phyloP scores from a whole-genome alignment of 2,329 filamentous ascomycete species.

The Cladobotryum mycophilum region DNA sequence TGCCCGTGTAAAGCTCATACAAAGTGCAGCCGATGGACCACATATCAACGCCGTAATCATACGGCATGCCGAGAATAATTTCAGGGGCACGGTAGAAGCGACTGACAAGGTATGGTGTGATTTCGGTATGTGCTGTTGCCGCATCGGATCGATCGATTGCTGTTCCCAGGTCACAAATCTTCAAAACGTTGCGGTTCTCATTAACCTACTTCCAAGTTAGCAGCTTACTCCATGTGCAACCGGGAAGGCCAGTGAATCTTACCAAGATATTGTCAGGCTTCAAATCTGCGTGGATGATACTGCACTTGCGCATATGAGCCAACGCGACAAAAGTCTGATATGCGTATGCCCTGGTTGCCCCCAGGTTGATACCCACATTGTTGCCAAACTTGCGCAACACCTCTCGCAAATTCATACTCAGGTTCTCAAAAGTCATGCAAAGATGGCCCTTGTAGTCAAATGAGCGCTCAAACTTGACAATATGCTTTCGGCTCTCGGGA shows the following conservation, averaged over 20 bases:
- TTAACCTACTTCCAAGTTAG: conserved; percentile 50
- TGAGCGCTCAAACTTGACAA: conserved; percentile 77
- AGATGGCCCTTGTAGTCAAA: conserved; percentile 95
- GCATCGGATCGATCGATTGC: conserved; percentile 82
- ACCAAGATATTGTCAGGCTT: conserved; percentile 97
- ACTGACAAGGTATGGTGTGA: conserved; percentile 92
- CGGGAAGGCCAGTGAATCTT: conserved; percentile 25
- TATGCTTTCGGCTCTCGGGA: conserved; percentile 81
- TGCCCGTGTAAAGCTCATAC: conserved; percentile 95
- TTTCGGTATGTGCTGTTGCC: conserved; percentile 65
- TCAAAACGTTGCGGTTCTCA: conserved; percentile 74
- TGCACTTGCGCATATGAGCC: conserved; percentile 81
- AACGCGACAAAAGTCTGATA: conserved; percentile 91
- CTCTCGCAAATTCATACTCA: conserved; percentile 88
- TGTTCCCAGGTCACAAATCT: conserved; percentile 96
- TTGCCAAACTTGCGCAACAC: conserved; percentile 94
- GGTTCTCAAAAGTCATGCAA: conserved; percentile 94
- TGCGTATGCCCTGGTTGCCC: conserved; percentile 81
- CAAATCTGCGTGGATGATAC: conserved; percentile 90
- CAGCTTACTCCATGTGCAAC: neutral
- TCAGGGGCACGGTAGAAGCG: conserved; percentile 96
- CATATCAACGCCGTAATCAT: conserved; percentile 90
- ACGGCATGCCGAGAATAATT: conserved; percentile 93
- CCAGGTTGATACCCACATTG: conserved; percentile 85
- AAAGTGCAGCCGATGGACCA: conserved; percentile 98